A percentile compares a stretch with the other conserved stretches of the same genome.
Evolutionary conservation across 306 rosid genomes (phyloP).

Genomic region (Sesbania bispinosa): DNA sequence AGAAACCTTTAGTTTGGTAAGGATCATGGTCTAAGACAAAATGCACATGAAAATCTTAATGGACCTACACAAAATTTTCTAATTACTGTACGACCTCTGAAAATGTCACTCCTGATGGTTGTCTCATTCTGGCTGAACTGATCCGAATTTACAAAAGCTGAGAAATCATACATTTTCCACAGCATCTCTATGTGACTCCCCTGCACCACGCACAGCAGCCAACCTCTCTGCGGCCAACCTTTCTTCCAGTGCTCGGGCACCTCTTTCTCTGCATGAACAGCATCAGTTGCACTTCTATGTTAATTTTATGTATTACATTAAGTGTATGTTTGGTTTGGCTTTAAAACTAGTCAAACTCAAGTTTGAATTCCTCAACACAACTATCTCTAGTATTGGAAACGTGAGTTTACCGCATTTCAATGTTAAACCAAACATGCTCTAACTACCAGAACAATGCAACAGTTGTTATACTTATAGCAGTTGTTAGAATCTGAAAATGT

Average conservation of each 20-base stretch:
- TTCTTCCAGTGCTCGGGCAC: slow-evolving; percentile 95
- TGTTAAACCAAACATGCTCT: too few relatives aligned
- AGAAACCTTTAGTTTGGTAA: slow-evolving; percentile 13
- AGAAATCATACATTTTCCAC: slow-evolving; percentile 51
- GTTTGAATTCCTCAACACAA: too few relatives aligned
- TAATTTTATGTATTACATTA: too few relatives aligned
- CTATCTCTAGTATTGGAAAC: too few relatives aligned
- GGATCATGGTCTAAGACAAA: slow-evolving; percentile 27
- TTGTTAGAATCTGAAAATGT: too few relatives aligned
- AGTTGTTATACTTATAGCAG: too few relatives aligned
- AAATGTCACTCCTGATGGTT: slow-evolving; percentile 8
- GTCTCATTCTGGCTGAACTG: slow-evolving; percentile 9
- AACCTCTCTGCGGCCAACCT: slow-evolving; percentile 81
- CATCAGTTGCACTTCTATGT: too few relatives aligned
- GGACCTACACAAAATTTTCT: not conserved
- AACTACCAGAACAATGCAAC: too few relatives aligned
- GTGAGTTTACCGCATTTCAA: too few relatives aligned
- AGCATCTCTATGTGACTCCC: slow-evolving; percentile 52
- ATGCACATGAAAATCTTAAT: slow-evolving; percentile 35
- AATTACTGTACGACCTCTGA: slow-evolving; percentile 32
- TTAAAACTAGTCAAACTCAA: too few relatives aligned
- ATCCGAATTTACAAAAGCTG: slow-evolving; percentile 25
- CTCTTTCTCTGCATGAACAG: slow-evolving; percentile 71
- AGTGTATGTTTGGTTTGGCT: too few relatives aligned
- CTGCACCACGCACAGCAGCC: slow-evolving; percentile 47